phyloP scores from a whole-genome alignment of 768 basidiomycete species.

The Tulasnella sp. region DNA sequence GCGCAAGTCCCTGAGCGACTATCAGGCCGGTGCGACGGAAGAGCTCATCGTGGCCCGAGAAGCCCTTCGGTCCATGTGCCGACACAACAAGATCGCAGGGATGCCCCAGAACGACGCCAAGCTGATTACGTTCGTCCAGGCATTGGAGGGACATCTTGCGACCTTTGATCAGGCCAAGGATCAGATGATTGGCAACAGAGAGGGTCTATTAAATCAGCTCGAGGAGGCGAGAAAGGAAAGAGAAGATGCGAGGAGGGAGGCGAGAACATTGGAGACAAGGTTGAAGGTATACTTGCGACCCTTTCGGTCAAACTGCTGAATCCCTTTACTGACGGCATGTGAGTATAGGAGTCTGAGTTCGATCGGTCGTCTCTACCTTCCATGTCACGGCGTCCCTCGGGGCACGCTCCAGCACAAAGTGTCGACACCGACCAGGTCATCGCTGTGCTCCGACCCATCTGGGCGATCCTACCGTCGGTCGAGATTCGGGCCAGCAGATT shows the following conservation, averaged over 20 bases:
- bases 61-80: constrained; percentile 41
- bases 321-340: too few relatives aligned
- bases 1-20: constrained; percentile 31
- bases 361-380: neutral
- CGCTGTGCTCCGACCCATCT: constrained; percentile 57
- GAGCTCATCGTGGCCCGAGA: constrained; percentile 44
- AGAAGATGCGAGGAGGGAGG: constrained; percentile 38
- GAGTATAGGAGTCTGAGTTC: too few relatives aligned
- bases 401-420: neutral
- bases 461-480: constrained; percentile 73
- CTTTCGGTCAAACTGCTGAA: too few relatives aligned
- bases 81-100: constrained; percentile 33
- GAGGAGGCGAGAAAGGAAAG: constrained; percentile 43
- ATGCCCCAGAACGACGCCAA: neutral
- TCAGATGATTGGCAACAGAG: constrained; percentile 43
- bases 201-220: constrained; percentile 39
- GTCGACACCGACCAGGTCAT: constrained; percentile 28
- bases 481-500: constrained; percentile 67
- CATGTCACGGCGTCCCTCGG: constrained; percentile 9
- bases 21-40: constrained; percentile 27
- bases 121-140: constrained; percentile 34
- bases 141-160: constrained; percentile 43
- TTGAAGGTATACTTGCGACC: constrained; percentile 27
- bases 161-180: constrained; percentile 36
- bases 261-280: constrained; percentile 30